These are phyloP conservation scores for Pulicaria dysenterica DNA, from an alignment of 129 eudicot genomes.

Conservation along the genomic window DNA sequence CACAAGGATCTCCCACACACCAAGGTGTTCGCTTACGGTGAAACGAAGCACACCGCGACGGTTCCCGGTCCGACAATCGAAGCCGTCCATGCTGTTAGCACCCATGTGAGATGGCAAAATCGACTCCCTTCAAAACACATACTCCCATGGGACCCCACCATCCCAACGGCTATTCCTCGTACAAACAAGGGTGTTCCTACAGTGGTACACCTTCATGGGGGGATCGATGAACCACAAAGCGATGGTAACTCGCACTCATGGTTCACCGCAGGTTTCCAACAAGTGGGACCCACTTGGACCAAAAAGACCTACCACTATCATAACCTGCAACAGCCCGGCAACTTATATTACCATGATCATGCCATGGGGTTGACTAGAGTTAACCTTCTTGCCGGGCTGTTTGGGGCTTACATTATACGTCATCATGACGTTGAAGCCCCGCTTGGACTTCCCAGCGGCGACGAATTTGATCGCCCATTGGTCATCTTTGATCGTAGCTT, in stretches of 20 bases:
- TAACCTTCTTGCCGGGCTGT: constrained; percentile 82
- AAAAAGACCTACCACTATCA: constrained; percentile 62
- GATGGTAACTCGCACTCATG: constrained; percentile 75
- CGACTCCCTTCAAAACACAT: constrained; percentile 81
- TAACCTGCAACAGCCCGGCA: constrained; percentile 85
- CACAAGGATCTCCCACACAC: constrained; percentile 84
- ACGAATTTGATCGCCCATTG: constrained; percentile 74
- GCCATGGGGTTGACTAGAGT: constrained; percentile 98
- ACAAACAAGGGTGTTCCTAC: constrained; percentile 69
- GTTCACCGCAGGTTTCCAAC: constrained; percentile 65
- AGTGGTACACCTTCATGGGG: constrained; percentile 94
- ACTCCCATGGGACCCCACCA: constrained; percentile 88
- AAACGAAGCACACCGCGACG: constrained; percentile 53
- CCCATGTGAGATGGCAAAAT: constrained; percentile 70
- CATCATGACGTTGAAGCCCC: constrained; percentile 56
- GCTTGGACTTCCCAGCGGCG: constrained; percentile 54
- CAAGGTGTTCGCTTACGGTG: constrained; percentile 81
- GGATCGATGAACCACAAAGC: constrained; percentile 76
- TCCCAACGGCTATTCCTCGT: constrained; percentile 73
- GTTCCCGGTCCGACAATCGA: constrained; percentile 96
- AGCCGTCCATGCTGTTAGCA: constrained; percentile 68
- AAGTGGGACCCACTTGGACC: constrained; percentile 71
- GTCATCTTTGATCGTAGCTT: constrained; percentile 71
- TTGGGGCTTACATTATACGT: constrained; percentile 77
- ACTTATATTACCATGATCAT: constrained; percentile 87